Conservation (phyloP, 768 basidiomycete species). For the Ephemerocybe angulata region DNA sequence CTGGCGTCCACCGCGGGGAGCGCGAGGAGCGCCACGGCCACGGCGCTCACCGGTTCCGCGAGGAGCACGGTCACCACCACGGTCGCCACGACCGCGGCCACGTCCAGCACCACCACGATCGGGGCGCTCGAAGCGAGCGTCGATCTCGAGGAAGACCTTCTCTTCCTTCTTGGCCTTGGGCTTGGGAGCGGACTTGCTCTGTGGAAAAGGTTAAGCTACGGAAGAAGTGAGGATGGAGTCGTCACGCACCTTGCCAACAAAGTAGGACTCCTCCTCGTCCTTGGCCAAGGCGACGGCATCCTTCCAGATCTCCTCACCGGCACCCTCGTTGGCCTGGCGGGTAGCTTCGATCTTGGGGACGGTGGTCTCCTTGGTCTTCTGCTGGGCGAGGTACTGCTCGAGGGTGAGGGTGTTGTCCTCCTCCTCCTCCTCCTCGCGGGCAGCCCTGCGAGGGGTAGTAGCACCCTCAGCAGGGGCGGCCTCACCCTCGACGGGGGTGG, state of each 20-base stretch:
- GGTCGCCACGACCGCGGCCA: conserved; percentile 39
- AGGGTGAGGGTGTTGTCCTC: conserved; percentile 93
- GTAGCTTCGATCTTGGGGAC: conserved; percentile 77
- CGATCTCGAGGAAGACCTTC: conserved; percentile 90
- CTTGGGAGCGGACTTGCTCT: conserved; percentile 69
- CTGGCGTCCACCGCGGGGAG: conserved; percentile 43
- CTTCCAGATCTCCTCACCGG: conserved; percentile 65
- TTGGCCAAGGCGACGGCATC: conserved; percentile 65
- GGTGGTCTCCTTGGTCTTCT: conserved; percentile 57
- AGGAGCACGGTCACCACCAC: conserved; percentile 44
- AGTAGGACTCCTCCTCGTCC: conserved; percentile 73
- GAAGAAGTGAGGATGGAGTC: neutral
- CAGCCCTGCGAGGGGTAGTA: conserved; percentile 31
- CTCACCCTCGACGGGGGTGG: conserved; percentile 37
- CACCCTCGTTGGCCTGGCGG: conserved; percentile 80
- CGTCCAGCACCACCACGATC: conserved; percentile 60
- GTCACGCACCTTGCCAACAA: conserved; percentile 77
- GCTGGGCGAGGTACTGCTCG: conserved; percentile 87
- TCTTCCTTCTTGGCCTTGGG: conserved; percentile 77
- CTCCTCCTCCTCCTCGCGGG: conserved; percentile 70
- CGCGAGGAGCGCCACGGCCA: conserved; percentile 37
- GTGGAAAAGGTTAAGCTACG: conserved; percentile 12
- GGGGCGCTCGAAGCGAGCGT: conserved; percentile 83
- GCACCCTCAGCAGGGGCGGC: conserved; percentile 31
- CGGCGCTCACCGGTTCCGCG: conserved; percentile 36